Conservation (phyloP, 257 asterid species). For the Gynochthodes officinalis region DNA sequence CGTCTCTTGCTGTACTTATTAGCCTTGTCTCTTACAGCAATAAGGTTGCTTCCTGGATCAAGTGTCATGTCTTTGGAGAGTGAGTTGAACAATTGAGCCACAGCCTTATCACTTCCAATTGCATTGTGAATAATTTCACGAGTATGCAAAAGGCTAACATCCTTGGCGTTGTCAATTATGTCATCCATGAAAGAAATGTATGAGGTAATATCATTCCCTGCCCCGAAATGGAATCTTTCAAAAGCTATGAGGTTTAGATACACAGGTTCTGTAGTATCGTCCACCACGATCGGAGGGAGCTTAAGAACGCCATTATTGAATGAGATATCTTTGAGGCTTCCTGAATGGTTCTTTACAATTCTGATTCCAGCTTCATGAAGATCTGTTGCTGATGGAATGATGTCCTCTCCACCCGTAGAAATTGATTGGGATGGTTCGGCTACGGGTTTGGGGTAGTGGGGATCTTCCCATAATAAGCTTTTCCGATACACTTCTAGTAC, state of each 20-base stretch:
- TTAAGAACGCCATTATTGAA: slow-evolving; percentile 37
- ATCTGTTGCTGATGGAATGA: slow-evolving; percentile 52
- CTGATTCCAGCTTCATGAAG: slow-evolving; percentile 56
- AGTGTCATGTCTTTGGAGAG: slow-evolving; percentile 43
- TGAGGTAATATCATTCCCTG: slow-evolving; percentile 51
- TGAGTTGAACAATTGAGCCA: slow-evolving; percentile 49
- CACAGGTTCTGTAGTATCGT: slow-evolving; percentile 40
- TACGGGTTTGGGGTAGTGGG: neutral
- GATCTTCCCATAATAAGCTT: slow-evolving; percentile 14
- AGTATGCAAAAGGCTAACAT: slow-evolving; percentile 49
- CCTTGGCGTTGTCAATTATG: slow-evolving; percentile 42
- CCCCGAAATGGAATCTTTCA: slow-evolving; percentile 51
- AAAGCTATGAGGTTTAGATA: slow-evolving; percentile 53
- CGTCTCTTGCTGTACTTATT: slow-evolving; percentile 40
- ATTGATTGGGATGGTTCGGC: neutral
- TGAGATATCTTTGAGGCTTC: slow-evolving; percentile 48
- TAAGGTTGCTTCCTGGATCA: slow-evolving; percentile 40
- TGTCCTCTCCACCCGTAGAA: slow-evolving; percentile 22
- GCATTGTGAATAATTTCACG: slow-evolving; percentile 45
- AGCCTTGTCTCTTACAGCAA: slow-evolving; percentile 29
- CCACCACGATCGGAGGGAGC: slow-evolving; percentile 46
- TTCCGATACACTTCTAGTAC: slow-evolving; percentile 34
- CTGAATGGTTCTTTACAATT: slow-evolving; percentile 25
- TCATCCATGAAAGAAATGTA: slow-evolving; percentile 57
- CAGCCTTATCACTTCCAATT: slow-evolving; percentile 52